These are phyloP conservation scores for Fonsecaea monophora DNA, from an alignment of 2,329 filamentous ascomycete species.

Conservation along the genomic window DNA sequence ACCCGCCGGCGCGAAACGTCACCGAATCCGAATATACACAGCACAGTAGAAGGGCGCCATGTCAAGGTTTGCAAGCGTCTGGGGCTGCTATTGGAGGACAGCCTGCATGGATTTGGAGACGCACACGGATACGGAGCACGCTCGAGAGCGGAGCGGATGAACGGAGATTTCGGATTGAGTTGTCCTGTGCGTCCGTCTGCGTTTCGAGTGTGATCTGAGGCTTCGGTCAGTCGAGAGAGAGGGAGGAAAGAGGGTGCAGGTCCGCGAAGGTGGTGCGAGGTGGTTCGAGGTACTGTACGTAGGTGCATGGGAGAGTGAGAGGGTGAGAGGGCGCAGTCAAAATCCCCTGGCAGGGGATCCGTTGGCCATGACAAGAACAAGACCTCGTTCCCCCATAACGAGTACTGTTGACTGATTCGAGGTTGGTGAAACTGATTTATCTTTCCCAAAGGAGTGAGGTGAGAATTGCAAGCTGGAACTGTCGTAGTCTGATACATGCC, in stretches of 20 bases:
- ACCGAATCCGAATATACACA: slow-evolving; percentile 12
- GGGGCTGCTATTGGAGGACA: slow-evolving; percentile 5
- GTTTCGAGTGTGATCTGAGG: neutral
- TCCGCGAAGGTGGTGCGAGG: neutral
- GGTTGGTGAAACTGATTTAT: slow-evolving; percentile 17
- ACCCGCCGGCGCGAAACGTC: slow-evolving; percentile 9
- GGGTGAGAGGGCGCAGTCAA: neutral
- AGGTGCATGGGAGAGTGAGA: neutral
- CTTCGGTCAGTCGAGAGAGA: neutral
- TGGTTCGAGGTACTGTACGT: neutral
- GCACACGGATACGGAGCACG: slow-evolving; percentile 11
- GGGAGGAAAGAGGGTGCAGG: neutral
- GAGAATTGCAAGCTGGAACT: slow-evolving; percentile 2
- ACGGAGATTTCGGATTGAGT: slow-evolving; percentile 3
- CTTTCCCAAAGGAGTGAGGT: neutral
- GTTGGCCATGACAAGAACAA: neutral
- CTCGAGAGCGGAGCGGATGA: slow-evolving; percentile 19
- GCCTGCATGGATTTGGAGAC: slow-evolving; percentile 4
- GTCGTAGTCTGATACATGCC: slow-evolving; percentile 23
- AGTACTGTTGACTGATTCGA: slow-evolving; percentile 5
- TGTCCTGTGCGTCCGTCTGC: neutral
- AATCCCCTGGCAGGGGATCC: neutral
- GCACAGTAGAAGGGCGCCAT: slow-evolving; percentile 6
- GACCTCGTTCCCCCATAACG: neutral
- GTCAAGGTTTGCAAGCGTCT: slow-evolving; percentile 15